Evolutionary conservation across 2,329 filamentous ascomycete genomes (phyloP).

Genomic region (Aspergillus vadensis): DNA sequence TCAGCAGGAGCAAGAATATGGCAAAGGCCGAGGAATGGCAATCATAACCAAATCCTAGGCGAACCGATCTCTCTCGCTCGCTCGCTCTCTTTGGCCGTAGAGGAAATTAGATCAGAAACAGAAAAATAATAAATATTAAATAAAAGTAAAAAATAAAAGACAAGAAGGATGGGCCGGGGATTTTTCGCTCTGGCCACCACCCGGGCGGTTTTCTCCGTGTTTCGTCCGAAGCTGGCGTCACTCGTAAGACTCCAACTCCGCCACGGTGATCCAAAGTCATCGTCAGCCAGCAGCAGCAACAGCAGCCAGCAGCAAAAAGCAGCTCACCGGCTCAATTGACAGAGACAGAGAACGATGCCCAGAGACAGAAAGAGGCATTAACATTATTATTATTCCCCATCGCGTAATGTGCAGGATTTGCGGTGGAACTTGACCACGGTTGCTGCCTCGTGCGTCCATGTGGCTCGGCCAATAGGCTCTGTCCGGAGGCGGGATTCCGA

Average conservation of each 20-base stretch:
- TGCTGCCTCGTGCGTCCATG: conserved; percentile 7
- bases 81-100: too few species aligned
- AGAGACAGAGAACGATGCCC: too few species aligned
- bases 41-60: background rate
- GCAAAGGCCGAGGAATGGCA: background rate
- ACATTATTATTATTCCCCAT: background rate
- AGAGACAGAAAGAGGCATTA: too few species aligned
- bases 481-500: conserved; percentile 10
- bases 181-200: conserved; percentile 1
- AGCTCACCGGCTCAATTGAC: too few species aligned
- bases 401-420: conserved; percentile 5
- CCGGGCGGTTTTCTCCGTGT: conserved; percentile 4
- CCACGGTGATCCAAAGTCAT: background rate
- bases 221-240: conserved; percentile 2
- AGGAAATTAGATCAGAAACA: too few species aligned
- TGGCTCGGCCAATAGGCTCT: conserved; percentile 5
- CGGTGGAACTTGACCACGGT: conserved; percentile 9
- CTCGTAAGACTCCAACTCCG: background rate
- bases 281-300: background rate
- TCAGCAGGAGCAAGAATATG: background rate
- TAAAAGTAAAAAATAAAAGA: background rate
- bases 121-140: too few species aligned
- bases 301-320: too few species aligned
- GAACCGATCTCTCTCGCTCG: background rate
- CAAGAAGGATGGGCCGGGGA: background rate